Conservation (phyloP, 2,329 filamentous ascomycete genomes). For the Cercospora nicotianae region DNA sequence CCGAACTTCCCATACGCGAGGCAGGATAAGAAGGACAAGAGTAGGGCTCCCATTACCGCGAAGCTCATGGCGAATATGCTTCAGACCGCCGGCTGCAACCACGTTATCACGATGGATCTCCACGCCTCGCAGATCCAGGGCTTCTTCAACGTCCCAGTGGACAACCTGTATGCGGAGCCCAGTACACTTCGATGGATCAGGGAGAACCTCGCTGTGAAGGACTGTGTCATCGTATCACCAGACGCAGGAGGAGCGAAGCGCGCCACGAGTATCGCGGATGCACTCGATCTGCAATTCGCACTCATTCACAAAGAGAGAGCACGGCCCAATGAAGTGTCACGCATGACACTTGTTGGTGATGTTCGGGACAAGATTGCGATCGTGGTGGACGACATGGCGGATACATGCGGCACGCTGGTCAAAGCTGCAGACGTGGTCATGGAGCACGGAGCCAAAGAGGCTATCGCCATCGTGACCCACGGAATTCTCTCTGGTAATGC, state of each 20-base stretch:
- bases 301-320: slow-evolving; percentile 96
- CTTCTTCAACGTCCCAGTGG: slow-evolving; percentile 83
- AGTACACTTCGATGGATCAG: slow-evolving; percentile 89
- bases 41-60: slow-evolving; percentile 91
- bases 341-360: slow-evolving; percentile 95
- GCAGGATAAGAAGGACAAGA: slow-evolving; percentile 97
- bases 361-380: slow-evolving; percentile 90
- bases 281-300: slow-evolving; percentile 85
- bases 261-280: slow-evolving; percentile 89
- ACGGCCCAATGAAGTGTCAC: slow-evolving; percentile 83
- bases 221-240: slow-evolving; percentile 91
- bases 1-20: slow-evolving; percentile 96
- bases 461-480: slow-evolving; percentile 93
- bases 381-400: slow-evolving; percentile 96
- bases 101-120: slow-evolving; percentile 94
- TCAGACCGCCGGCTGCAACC: slow-evolving; percentile 88
- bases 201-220: slow-evolving; percentile 76
- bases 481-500: slow-evolving; percentile 87
- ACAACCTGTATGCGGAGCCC: slow-evolving; percentile 89
- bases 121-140: slow-evolving; percentile 93
- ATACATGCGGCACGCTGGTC: slow-evolving; percentile 83
- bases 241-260: slow-evolving; percentile 93
- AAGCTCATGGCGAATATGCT: slow-evolving; percentile 98
- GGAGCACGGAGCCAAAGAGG: slow-evolving; percentile 79
- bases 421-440: slow-evolving; percentile 91